These are phyloP conservation scores for Berkeleyomyces basicola DNA, from an alignment of 2,329 filamentous ascomycete species.

Conservation along the genomic window DNA sequence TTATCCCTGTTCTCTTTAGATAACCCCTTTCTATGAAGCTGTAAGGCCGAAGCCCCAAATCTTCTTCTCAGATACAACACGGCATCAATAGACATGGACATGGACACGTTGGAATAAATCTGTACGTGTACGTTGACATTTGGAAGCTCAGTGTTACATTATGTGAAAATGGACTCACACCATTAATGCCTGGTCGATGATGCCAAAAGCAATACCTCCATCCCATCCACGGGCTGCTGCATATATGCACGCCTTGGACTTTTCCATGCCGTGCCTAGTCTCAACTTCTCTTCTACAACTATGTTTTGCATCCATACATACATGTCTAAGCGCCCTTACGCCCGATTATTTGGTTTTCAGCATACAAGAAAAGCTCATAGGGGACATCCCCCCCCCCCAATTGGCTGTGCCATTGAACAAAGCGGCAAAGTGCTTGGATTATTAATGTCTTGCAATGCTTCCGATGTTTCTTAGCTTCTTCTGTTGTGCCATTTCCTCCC, in stretches of 20 bases:
- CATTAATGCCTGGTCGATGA: no score
- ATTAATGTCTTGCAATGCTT: neutral
- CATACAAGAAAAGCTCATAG: neutral
- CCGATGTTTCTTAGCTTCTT: neutral
- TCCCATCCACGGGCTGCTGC: neutral
- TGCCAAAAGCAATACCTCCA: no score
- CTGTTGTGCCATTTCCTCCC: neutral
- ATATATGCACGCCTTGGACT: neutral
- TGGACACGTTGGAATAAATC: no score
- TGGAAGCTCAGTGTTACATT: no score
- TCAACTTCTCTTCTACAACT: neutral
- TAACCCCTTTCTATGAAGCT: no score
- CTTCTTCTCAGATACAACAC: no score
- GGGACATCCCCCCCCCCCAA: neutral
- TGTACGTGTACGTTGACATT: no score
- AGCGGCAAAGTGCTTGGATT: neutral
- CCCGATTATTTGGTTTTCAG: neutral
- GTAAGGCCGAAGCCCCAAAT: no score
- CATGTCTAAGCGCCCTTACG: neutral
- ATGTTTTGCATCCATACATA: neutral
- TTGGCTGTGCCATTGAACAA: neutral
- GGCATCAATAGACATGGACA: no score
- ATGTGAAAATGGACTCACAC: no score
- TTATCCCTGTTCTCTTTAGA: no score
- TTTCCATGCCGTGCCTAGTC: neutral